Base-by-base conservation (phyloP, 2,329 filamentous ascomycete species). In the Pseudogymnoascus sp. region DNA sequence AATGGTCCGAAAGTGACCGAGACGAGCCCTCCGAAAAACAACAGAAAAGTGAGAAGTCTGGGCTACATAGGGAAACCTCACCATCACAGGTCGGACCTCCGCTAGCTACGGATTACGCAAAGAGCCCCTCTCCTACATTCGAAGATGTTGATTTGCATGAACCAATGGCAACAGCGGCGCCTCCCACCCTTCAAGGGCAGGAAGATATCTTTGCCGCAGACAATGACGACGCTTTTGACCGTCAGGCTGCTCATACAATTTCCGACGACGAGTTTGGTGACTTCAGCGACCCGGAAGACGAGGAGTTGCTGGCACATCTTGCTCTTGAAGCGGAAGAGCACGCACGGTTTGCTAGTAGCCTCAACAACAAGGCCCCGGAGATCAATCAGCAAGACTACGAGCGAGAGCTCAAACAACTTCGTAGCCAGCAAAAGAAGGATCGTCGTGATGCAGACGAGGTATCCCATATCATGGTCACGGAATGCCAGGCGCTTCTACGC, bases 391-490 rank as follows among this genome's bases (percentile, higher is more conserved):
- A 86, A 45, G 85, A 92, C 48, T 97, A 95, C 70, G 92, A 99
- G 66, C 80, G 81, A 61, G 92, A 99, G 70, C 80, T 99, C 10
- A 89, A 88, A 65, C 86, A 91, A 57, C 79, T 99, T 3, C 89
- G 94, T 26, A 86, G 77, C n/a, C 94, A 99, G 70, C 94, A 99
- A 70, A 96, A 95, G 74, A 96, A 95, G 71, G 94, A 99, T 69
- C 86, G 91, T 1, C 83, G 94, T 68, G 94, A 99, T 70, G 92
- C 95, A 0, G 95, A 99, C 68, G 94, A 99, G 72, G 92, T 99
- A 3, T 95, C 92, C 0, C 89, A 95, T 65, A 87, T 92, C 65
- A 99, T 99, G 94, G 85, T 97, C 38, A 84, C 86, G 0, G 95
- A 99, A 73, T 97, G 94, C 64, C 94, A 99, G 71, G 87, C 94